These are phyloP conservation scores for Flaveria linearis DNA, from an alignment of 129 eudicot species.

Conservation along the genomic window DNA sequence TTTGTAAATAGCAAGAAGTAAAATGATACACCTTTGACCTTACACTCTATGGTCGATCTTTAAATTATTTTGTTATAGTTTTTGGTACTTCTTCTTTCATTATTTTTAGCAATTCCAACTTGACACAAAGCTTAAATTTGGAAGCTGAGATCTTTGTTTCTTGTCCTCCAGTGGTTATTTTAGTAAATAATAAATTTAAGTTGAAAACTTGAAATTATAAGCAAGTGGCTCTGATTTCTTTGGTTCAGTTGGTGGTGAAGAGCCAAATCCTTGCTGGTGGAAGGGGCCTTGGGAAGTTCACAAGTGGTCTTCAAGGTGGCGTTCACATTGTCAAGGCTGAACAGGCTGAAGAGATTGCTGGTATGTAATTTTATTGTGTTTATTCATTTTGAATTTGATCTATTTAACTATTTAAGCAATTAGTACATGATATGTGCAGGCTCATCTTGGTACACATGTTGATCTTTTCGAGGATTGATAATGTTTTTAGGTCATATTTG, in stretches of 20 bases:
- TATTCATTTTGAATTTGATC: background rate
- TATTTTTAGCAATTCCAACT: background rate
- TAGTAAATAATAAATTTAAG: background rate
- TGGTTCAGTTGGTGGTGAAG: conserved; percentile 86
- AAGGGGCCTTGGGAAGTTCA: conserved; percentile 93
- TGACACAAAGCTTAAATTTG: too few species aligned
- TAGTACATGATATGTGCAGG: background rate
- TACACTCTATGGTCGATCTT: background rate
- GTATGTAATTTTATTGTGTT: conserved; percentile 33
- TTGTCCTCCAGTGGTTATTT: too few species aligned
- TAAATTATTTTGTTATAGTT: background rate
- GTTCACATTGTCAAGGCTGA: conserved; percentile 93
- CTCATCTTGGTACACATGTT: background rate
- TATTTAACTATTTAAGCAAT: background rate
- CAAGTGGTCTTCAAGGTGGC: conserved; percentile 91
- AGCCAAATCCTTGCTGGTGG: conserved; percentile 99
- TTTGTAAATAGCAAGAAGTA: conserved; percentile 9
- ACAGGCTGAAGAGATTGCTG: conserved; percentile 78
- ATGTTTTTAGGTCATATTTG: conserved; percentile 2
- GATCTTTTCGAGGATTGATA: conserved; percentile 9
- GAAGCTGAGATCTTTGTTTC: too few species aligned
- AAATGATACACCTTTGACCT: background rate
- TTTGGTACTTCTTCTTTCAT: background rate
- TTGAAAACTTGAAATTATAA: conserved; percentile 8
- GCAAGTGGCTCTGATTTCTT: conserved; percentile 4